Percentiles rank a stretch among this genome's conserved stretches.
These are phyloP conservation scores for Aspergillus brunneoviolaceus DNA, from an alignment of 2,329 filamentous ascomycete genomes.

Conservation along the genomic window DNA sequence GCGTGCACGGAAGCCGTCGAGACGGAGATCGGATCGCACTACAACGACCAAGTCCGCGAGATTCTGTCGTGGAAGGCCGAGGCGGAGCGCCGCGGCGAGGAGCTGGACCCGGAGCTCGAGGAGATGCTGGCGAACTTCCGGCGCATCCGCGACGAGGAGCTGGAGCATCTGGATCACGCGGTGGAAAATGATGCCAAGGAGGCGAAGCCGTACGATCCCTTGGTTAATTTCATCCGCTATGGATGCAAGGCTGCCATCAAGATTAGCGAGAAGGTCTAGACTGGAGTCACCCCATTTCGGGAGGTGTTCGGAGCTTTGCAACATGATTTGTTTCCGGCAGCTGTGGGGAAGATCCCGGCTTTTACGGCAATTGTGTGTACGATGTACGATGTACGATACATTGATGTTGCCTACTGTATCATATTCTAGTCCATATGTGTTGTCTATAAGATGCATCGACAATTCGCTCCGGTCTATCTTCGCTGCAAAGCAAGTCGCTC, in stretches of 20 bases:
- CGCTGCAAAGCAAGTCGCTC: background rate
- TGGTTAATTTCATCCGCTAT: constrained; percentile 83
- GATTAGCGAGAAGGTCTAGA: constrained; percentile 60
- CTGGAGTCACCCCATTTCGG: background rate
- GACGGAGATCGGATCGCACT: constrained; percentile 95
- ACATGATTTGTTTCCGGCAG: no score
- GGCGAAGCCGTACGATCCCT: constrained; percentile 82
- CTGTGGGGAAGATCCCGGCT: background rate
- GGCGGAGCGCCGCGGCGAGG: constrained; percentile 75
- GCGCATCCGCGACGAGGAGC: constrained; percentile 87
- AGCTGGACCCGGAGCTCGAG: constrained; percentile 73
- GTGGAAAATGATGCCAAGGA: constrained; percentile 90
- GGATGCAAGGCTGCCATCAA: constrained; percentile 92
- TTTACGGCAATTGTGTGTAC: constrained; percentile 2
- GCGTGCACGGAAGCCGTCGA: constrained; percentile 98
- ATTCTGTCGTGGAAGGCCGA: constrained; percentile 77
- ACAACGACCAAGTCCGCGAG: constrained; percentile 84
- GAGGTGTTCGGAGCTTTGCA: background rate
- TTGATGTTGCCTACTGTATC: constrained; percentile 8
- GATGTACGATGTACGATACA: constrained; percentile 10
- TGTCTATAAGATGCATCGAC: constrained; percentile 1
- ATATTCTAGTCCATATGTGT: constrained; percentile 7
- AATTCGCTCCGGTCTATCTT: background rate
- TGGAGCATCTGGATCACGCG: constrained; percentile 94
- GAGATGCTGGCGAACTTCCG: constrained; percentile 72